phyloP scores from a whole-genome alignment of 306 rosid species.

The Begonia peltatifolia region DNA sequence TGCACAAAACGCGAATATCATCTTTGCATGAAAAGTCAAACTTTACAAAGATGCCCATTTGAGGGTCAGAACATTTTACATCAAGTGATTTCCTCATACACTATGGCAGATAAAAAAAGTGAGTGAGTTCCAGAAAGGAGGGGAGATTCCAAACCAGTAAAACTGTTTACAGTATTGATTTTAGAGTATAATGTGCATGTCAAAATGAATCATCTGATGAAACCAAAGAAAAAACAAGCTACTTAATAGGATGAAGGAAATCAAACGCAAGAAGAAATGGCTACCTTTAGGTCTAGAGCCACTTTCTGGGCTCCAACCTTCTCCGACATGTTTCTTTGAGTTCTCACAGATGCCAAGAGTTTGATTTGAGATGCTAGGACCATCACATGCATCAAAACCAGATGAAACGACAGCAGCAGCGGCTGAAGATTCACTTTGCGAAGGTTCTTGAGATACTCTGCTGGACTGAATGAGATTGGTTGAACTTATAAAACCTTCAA shows the following conservation, averaged over 20 bases:
- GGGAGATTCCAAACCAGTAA: neutral
- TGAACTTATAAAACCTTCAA: slow-evolving; percentile 54
- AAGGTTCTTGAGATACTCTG: slow-evolving; percentile 60
- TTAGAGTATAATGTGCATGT: neutral
- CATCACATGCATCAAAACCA: slow-evolving; percentile 77
- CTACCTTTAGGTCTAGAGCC: slow-evolving; percentile 58
- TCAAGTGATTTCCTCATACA: no score
- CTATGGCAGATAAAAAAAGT: no score
- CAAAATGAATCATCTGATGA: neutral
- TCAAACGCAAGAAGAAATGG: slow-evolving; percentile 7
- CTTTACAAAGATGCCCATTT: neutral
- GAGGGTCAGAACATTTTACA: neutral
- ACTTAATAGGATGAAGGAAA: neutral
- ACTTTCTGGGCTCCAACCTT: slow-evolving; percentile 36
- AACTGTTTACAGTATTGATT: neutral
- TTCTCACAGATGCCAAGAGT: slow-evolving; percentile 43
- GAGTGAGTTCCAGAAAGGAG: no score
- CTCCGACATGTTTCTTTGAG: slow-evolving; percentile 64
- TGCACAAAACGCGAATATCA: neutral
- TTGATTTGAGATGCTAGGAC: slow-evolving; percentile 74
- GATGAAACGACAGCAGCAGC: slow-evolving; percentile 80
- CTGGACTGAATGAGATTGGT: slow-evolving; percentile 32
- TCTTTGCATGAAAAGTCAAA: neutral
- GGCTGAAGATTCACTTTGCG: slow-evolving; percentile 91
- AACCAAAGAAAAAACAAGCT: neutral